Conservation (phyloP, 495 filamentous ascomycete genomes). For the Chaetomium tenue region DNA sequence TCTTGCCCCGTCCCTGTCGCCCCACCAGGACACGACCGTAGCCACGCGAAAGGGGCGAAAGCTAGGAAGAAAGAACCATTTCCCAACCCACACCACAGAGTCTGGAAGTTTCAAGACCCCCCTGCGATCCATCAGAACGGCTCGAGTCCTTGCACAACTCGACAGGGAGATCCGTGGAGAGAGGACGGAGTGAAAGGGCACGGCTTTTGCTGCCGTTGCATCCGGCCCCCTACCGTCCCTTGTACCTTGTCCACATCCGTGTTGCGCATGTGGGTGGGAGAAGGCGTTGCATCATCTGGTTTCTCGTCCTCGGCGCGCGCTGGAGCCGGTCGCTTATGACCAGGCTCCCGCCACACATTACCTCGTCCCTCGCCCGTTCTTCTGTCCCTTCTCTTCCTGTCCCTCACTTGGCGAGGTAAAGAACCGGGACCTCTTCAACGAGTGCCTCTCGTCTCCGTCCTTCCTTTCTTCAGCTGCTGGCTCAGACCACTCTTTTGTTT, state of each 20-base stretch:
- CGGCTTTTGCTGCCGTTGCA: constrained; percentile 19
- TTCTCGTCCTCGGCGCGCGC: constrained; percentile 24
- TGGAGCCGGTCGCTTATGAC: constrained; percentile 43
- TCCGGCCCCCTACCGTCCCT: constrained; percentile 16
- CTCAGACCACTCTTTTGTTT: constrained; percentile 59
- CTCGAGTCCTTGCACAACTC: not conserved
- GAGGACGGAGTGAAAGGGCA: constrained; percentile 4
- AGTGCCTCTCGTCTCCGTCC: constrained; percentile 41
- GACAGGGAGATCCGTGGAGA: constrained; percentile 4
- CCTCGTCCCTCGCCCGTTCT: constrained; percentile 23
- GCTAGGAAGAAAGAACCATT: too few relatives aligned
- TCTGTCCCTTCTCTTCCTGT: constrained; percentile 24
- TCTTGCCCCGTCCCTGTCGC: constrained; percentile 6
- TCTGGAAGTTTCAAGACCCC: constrained; percentile 14
- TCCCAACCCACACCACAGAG: not conserved
- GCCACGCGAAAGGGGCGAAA: not conserved
- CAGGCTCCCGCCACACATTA: constrained; percentile 42
- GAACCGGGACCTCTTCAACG: constrained; percentile 35
- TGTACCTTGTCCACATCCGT: constrained; percentile 13
- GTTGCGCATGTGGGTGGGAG: constrained; percentile 10
- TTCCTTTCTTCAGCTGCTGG: constrained; percentile 56
- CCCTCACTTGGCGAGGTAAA: constrained; percentile 36
- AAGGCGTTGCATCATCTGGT: constrained; percentile 19
- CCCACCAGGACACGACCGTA: not conserved
- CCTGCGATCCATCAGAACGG: not conserved